Base-by-base conservation (phyloP, 164 flowering plant genomes). In the Hamamelis virginiana region DNA sequence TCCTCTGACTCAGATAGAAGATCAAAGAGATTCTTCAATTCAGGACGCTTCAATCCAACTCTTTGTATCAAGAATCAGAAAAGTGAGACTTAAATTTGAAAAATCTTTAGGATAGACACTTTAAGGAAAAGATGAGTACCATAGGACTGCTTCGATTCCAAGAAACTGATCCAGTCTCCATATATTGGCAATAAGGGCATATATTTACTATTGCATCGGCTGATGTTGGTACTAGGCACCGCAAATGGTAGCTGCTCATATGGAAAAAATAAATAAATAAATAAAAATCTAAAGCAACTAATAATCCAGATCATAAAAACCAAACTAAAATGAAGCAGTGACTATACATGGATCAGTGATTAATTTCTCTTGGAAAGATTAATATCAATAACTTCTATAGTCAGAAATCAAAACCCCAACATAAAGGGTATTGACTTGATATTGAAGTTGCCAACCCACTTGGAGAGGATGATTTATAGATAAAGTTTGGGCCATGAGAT, bases 241-340 rank as follows among this genome's bases (percentile, higher is more conserved):
- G 78, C 76, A 84, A 64, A 72, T 89, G 97, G 70, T 87, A 92
- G 74, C 96, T 92, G 84, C 62, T 60, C 70, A 78, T 59, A 58
- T 22, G 13, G 26, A 38, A 50, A 3, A 28, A 59, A 5, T 28
- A 14, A 2, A 33, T 33, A 33, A n/a, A n/a, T n/a, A n/a, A n/a
- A n/a, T n/a, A n/a, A n/a, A n/a, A n/a, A 33, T 33, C 41, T 52
- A 57, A 64, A 65, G 4, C 45, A 55, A 53, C 53, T 27, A 8
- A 48, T 41, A 13, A 48, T 45, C 13, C 58, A 69, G 43, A 38
- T 13, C 25, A 55, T 12, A n/a, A 22, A 70, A 12, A 21, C 21
- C 9, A 61, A 59, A 0, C 13, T 4, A 61, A 14, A n/a, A 19
- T 1, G 8, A 67, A 56, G n/a, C n/a, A 67, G 9, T 38, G 4